phyloP scores from a whole-genome alignment of 305 asterid genomes.

The Lippia alba region DNA sequence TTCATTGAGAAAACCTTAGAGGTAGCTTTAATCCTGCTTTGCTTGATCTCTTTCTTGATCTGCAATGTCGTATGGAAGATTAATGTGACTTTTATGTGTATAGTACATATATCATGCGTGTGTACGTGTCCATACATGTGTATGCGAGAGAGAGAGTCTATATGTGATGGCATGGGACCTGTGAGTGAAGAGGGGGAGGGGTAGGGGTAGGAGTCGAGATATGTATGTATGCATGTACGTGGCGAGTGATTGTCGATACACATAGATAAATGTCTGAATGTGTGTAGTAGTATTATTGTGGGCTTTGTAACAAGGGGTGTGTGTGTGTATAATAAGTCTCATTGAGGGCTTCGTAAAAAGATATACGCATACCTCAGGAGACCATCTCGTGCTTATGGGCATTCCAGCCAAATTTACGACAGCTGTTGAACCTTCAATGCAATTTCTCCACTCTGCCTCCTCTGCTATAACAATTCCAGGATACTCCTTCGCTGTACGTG shows the following conservation, averaged over 20 bases:
- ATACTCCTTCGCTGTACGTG: slow-evolving; percentile 64
- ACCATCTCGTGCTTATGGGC: slow-evolving; percentile 93
- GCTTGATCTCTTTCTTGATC: slow-evolving; percentile 93
- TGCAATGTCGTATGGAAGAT: slow-evolving; percentile 44
- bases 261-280: too few relatives aligned
- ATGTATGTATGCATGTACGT: too few relatives aligned
- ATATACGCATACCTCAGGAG: slow-evolving; percentile 65
- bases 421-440: slow-evolving; percentile 86
- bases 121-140: too few relatives aligned
- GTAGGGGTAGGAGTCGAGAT: too few relatives aligned
- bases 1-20: slow-evolving; percentile 55
- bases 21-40: slow-evolving; percentile 83
- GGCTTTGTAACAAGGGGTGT: too few relatives aligned
- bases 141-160: too few relatives aligned
- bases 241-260: too few relatives aligned
- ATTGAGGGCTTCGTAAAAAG: background rate
- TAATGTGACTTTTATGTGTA: background rate
- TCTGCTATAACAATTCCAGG: slow-evolving; percentile 79
- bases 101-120: too few relatives aligned
- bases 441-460: slow-evolving; percentile 79
- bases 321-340: too few relatives aligned
- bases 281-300: too few relatives aligned
- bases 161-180: too few relatives aligned
- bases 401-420: slow-evolving; percentile 94
- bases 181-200: too few relatives aligned